Evolutionary conservation across 176 grass and related monocot species (phyloP), one percentile per base, ranked within the genome.

Genomic region (Oryza glumipatula): DNA sequence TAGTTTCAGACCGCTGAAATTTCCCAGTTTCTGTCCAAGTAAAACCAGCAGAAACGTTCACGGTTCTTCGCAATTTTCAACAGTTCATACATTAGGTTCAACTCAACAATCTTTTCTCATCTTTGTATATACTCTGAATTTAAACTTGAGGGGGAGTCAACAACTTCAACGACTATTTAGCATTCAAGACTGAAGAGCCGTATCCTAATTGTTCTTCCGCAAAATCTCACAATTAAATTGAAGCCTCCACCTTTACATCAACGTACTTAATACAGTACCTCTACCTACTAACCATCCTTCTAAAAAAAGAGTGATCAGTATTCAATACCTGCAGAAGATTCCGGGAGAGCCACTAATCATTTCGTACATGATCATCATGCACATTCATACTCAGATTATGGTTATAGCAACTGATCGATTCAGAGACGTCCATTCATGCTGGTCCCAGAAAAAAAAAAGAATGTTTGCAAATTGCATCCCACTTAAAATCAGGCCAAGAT

Each of bases 401-500:
- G 30, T 32, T 32, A 32, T 10, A 24, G 63, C 77, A 76, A 26
- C 82, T 72, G 14, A 77, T 64, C n/a, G 19, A 46, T 64, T 75
- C 24, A 44, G 47, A 76, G 28, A 21, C 30, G 87, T 70, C 48
- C 49, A 68, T 65, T 65, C 51, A 17, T 6, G 30, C 71, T 5
- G 38, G 64, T 23, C 78, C 77, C 44, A 66, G 15, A 81, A 44
- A 43, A 43, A 30, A 32, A 32, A 32, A 32, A 32, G 30, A 76
- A 22, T 28, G 72, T n/a, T 51, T 7, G 13, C 41, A 10, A 54
- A 39, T 41, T 41, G 39, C 39, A 41, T 7, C 28, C 82, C 49
- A 78, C 54, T 83, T 78, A 32, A 32, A 88, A 78, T 56, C 4
- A 54, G 44, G 47, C 9, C 61, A 68, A 14, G 23, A 84, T 73